Evolutionary conservation across 1,139 yeast genomes (phyloP).

Genomic region (Yamadazyma atlantica): DNA sequence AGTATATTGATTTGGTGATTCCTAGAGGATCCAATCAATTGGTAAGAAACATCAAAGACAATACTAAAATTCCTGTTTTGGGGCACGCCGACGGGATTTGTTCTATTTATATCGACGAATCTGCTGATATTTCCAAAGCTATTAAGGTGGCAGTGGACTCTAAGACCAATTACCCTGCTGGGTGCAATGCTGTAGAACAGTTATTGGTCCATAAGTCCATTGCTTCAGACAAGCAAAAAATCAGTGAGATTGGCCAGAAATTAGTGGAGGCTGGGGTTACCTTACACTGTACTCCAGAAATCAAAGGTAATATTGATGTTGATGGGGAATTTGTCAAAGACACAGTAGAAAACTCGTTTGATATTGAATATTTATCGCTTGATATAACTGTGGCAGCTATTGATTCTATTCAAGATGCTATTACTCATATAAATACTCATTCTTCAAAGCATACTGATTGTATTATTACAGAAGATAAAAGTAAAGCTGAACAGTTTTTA

Average conservation of each 20-base stretch:
- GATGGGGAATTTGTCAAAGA: conserved; percentile 23
- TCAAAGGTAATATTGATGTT: conserved; percentile 25
- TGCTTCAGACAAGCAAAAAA: conserved; percentile 29
- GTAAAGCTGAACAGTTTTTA: conserved; percentile 70
- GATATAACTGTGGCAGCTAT: conserved; percentile 76
- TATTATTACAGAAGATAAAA: conserved; percentile 74
- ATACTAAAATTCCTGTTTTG: conserved; percentile 91
- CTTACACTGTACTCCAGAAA: conserved; percentile 61
- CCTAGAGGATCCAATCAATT: conserved; percentile 95
- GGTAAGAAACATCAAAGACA: conserved; percentile 78
- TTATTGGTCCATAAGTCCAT: conserved; percentile 63
- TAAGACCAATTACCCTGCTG: conserved; percentile 96
- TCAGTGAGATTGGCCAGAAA: conserved; percentile 45
- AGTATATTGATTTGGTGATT: conserved; percentile 88
- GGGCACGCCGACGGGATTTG: conserved; percentile 99
- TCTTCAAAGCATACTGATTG: conserved; percentile 97
- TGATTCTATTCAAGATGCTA: conserved; percentile 62
- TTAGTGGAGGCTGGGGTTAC: conserved; percentile 69
- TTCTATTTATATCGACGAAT: conserved; percentile 76
- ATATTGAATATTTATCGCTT: conserved; percentile 77
- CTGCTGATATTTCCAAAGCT: conserved; percentile 77
- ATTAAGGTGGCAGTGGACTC: conserved; percentile 74
- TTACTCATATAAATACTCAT: conserved; percentile 79
- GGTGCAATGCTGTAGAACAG: conserved; percentile 95
- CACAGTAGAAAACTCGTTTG: conserved; percentile 63